Percentiles rank a stretch among this genome's conserved stretches.
Evolutionary conservation across 306 rosid genomes (phyloP).

Genomic region (Cicer bijugum): DNA sequence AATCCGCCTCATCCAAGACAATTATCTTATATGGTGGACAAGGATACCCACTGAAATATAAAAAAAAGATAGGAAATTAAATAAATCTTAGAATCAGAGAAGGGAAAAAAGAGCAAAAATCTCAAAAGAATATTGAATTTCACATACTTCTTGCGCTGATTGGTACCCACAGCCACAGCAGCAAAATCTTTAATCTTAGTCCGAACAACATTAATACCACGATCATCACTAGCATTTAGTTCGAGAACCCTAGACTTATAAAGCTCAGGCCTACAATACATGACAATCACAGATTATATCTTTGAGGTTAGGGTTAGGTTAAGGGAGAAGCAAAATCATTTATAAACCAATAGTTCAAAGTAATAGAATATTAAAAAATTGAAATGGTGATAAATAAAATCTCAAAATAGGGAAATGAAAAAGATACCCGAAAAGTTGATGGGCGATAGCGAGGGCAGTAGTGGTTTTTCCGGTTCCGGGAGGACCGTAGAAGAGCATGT

Average conservation of each 20-base stretch:
- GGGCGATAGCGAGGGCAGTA: conserved; percentile 89
- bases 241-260: conserved; percentile 90
- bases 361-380: conserved; percentile 2
- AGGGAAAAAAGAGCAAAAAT: neutral
- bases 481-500: conserved; percentile 96
- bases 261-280: conserved; percentile 72
- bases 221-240: conserved; percentile 98
- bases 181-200: conserved; percentile 94
- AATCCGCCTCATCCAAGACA: conserved; percentile 95
- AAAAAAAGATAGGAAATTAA: conserved; percentile 9
- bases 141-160: conserved; percentile 58
- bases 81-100: conserved; percentile 5
- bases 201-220: conserved; percentile 91
- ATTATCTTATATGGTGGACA: conserved; percentile 93
- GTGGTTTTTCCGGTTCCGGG: conserved; percentile 97
- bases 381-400: neutral
- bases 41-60: conserved; percentile 69
- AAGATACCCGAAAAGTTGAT: conserved; percentile 77
- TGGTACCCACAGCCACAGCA: conserved; percentile 76
- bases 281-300: neutral
- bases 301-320: neutral
- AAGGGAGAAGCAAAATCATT: neutral
- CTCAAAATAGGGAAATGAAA: neutral
- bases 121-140: conserved; percentile 6
- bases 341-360: neutral